phyloP scores from a whole-genome alignment of 371 early-diverging fungal genomes.

The Actinomortierella wolfii region DNA sequence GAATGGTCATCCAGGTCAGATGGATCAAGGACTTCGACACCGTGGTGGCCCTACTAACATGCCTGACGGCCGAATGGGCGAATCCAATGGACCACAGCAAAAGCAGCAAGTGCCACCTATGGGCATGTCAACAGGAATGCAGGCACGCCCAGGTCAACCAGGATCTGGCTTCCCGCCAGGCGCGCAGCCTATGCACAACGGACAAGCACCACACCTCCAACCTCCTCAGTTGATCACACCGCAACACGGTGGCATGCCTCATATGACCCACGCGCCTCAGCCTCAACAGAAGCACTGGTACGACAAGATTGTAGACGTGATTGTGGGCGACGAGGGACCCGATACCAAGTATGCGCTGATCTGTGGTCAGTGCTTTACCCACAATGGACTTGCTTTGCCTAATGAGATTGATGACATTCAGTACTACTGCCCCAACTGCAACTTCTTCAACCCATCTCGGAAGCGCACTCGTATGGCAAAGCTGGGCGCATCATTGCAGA shows the following conservation, averaged over 20 bases:
- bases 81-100: slow-evolving; percentile 1
- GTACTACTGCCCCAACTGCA: slow-evolving; percentile 58
- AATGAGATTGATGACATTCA: slow-evolving; percentile 74
- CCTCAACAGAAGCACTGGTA: slow-evolving; percentile 64
- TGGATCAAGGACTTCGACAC: slow-evolving; percentile 43
- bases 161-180: too few species aligned
- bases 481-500: slow-evolving; percentile 3
- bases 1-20: slow-evolving; percentile 36
- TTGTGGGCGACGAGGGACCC: slow-evolving; percentile 86
- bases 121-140: slow-evolving; percentile 23
- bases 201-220: slow-evolving; percentile 1
- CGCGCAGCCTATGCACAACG: slow-evolving; percentile 6
- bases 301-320: slow-evolving; percentile 83
- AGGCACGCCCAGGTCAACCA: slow-evolving; percentile 15
- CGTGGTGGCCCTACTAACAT: slow-evolving; percentile 15
- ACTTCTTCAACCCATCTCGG: slow-evolving; percentile 51
- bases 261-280: slow-evolving; percentile 3
- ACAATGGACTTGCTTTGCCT: slow-evolving; percentile 92
- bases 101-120: slow-evolving; percentile 17
- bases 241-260: slow-evolving; percentile 12
- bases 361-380: slow-evolving; percentile 86
- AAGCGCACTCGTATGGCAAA: slow-evolving; percentile 23
- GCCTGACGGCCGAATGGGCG: too few species aligned
- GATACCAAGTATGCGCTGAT: slow-evolving; percentile 90
- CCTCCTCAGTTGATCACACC: slow-evolving; percentile 20